phyloP scores from a whole-genome alignment of 495 filamentous ascomycete genomes.

The Penicillium argentinense region DNA sequence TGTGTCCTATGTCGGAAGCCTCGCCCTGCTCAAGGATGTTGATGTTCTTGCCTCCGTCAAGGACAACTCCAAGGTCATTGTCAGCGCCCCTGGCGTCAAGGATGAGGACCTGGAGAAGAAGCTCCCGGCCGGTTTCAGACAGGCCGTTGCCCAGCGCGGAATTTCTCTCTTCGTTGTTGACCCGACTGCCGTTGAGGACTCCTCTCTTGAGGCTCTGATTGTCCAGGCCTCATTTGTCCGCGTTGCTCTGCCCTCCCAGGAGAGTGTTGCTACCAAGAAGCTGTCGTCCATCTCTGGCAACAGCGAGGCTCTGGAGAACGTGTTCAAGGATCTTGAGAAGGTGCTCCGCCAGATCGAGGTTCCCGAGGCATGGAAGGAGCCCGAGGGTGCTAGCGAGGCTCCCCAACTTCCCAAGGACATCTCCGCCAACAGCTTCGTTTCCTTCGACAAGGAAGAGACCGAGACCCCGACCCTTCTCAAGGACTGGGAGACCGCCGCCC shows the following conservation, averaged over 20 bases:
- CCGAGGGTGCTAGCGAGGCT: slow-evolving; percentile 55
- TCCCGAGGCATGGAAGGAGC: slow-evolving; percentile 74
- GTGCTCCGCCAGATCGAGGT: slow-evolving; percentile 69
- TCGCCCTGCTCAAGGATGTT: slow-evolving; percentile 74
- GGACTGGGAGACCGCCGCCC: slow-evolving; percentile 78
- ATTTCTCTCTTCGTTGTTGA: slow-evolving; percentile 75
- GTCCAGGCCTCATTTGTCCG: slow-evolving; percentile 80
- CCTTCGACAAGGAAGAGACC: slow-evolving; percentile 73
- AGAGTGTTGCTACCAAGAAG: slow-evolving; percentile 52
- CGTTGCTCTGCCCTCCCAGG: slow-evolving; percentile 60
- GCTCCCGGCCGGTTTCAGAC: slow-evolving; percentile 64
- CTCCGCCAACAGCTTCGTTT: slow-evolving; percentile 73
- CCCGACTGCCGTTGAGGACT: slow-evolving; percentile 56
- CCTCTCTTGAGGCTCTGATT: slow-evolving; percentile 59
- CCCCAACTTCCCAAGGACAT: slow-evolving; percentile 58
- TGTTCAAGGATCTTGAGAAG: slow-evolving; percentile 65
- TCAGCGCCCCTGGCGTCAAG: slow-evolving; percentile 75
- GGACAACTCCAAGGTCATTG: slow-evolving; percentile 66
- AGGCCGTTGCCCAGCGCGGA: slow-evolving; percentile 64
- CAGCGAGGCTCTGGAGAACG: slow-evolving; percentile 55
- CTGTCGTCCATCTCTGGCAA: slow-evolving; percentile 56
- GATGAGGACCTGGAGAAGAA: slow-evolving; percentile 90
- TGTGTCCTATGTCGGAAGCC: slow-evolving; percentile 71
- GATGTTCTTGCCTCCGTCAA: slow-evolving; percentile 71
- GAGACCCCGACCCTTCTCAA: slow-evolving; percentile 67